Conservation (phyloP, 352 stramenopile genomes). For the Pythium dissimile region DNA sequence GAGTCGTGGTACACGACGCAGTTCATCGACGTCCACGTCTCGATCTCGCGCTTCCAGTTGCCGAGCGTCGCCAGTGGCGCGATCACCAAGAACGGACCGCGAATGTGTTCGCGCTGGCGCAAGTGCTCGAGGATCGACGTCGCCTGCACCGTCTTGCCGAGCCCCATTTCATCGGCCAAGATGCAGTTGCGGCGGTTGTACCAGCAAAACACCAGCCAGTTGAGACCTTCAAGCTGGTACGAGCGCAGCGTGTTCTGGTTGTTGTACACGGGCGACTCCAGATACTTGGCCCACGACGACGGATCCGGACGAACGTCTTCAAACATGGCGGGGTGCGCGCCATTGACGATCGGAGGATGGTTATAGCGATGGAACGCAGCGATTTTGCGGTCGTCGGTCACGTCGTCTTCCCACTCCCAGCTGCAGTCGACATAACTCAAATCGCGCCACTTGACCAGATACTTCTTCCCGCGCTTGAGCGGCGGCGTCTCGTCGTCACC, state of each 20-base stretch:
- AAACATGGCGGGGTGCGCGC: slow-evolving; percentile 78
- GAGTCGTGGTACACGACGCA: slow-evolving; percentile 99
- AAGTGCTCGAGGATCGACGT: slow-evolving; percentile 95
- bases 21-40: slow-evolving; percentile 99
- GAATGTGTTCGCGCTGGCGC: slow-evolving; percentile 87
- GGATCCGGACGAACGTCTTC: slow-evolving; percentile 78
- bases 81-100: slow-evolving; percentile 97
- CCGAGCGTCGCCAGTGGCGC: slow-evolving; percentile 96
- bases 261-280: slow-evolving; percentile 87
- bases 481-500: slow-evolving; percentile 35
- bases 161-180: slow-evolving; percentile 85
- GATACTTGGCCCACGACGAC: slow-evolving; percentile 84
- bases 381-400: slow-evolving; percentile 89
- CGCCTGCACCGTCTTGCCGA: slow-evolving; percentile 91
- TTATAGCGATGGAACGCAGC: slow-evolving; percentile 85
- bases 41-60: slow-evolving; percentile 99
- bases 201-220: slow-evolving; percentile 98
- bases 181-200: slow-evolving; percentile 96
- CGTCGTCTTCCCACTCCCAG: slow-evolving; percentile 88
- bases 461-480: slow-evolving; percentile 86
- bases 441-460: slow-evolving; percentile 91
- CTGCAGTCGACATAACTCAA: slow-evolving; percentile 88
- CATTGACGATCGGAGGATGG: slow-evolving; percentile 80
- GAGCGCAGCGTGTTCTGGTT: slow-evolving; percentile 94
- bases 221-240: slow-evolving; percentile 98